Conservation (phyloP, 805 yeast genomes). For the Sugiyamaella americana region DNA sequence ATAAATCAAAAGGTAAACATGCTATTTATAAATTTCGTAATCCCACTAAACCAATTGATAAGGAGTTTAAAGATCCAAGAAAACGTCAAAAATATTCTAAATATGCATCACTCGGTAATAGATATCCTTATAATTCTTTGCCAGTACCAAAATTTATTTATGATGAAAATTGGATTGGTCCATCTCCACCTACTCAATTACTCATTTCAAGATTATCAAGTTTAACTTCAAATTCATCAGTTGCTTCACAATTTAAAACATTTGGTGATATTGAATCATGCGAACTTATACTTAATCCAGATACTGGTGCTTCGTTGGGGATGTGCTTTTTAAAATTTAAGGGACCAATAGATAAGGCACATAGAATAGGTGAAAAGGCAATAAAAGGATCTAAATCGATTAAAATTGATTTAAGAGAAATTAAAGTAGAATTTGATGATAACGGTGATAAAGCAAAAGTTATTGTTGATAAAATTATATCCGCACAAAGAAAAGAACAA, state of each 20-base stretch:
- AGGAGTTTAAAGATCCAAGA: constrained; percentile 15
- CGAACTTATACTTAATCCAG: constrained; percentile 59
- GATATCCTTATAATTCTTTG: constrained; percentile 17
- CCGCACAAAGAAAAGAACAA: constrained; percentile 3
- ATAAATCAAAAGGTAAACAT: constrained; percentile 35
- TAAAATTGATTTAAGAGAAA: constrained; percentile 46
- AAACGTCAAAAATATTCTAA: constrained; percentile 1
- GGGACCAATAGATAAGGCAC: constrained; percentile 43
- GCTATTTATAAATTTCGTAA: constrained; percentile 31
- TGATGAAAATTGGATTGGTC: constrained; percentile 70
- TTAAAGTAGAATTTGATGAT: constrained; percentile 30
- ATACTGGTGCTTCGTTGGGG: constrained; percentile 74
- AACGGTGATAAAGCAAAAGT: constrained; percentile 28
- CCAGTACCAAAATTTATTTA: constrained; percentile 38
- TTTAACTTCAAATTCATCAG: constrained; percentile 17
- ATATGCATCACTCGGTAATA: constrained; percentile 20
- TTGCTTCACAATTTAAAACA: constrained; percentile 36
- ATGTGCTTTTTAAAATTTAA: constrained; percentile 57
- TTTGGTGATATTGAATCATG: constrained; percentile 61
- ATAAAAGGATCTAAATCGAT: constrained; percentile 39
- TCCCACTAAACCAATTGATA: constrained; percentile 26
- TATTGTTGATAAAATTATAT: constrained; percentile 8
- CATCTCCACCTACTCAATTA: constrained; percentile 63
- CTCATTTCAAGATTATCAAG: constrained; percentile 61
- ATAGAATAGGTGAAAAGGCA: constrained; percentile 42